Conservation (phyloP, 805 yeast genomes). For the Nakazawaea siamensis region DNA sequence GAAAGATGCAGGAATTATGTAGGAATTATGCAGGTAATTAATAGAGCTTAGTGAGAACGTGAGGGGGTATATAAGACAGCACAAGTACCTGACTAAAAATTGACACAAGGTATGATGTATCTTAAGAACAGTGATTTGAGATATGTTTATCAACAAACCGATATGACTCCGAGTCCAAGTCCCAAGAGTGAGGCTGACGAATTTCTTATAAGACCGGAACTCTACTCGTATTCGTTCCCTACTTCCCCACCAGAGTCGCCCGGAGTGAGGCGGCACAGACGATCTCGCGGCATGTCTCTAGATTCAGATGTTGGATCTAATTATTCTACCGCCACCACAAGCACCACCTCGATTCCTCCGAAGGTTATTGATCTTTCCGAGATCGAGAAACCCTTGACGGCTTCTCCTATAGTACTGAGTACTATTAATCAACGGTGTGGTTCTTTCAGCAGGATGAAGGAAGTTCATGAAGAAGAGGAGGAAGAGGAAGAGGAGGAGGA, state of each 20-base stretch:
- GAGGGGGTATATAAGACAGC: too few relatives aligned
- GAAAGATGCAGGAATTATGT: not conserved
- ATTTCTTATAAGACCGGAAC: too few relatives aligned
- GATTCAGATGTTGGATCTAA: not conserved
- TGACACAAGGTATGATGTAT: too few relatives aligned
- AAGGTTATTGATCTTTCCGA: constrained; percentile 5
- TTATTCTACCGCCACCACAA: not conserved
- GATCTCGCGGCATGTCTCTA: not conserved
- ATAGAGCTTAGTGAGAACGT: too few relatives aligned
- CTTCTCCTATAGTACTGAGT: not conserved
- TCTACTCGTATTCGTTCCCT: too few relatives aligned
- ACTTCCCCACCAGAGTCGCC: not conserved
- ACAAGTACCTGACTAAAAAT: too few relatives aligned
- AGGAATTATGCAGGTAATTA: too few relatives aligned
- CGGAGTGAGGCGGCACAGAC: not conserved
- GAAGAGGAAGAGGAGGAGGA: not conserved
- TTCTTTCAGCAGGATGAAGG: constrained; percentile 5
- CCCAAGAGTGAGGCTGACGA: not conserved
- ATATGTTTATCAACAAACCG: not conserved
- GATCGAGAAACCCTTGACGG: constrained; percentile 3
- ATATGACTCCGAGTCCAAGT: not conserved
- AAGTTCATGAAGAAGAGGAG: constrained; percentile 3
- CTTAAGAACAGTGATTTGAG: not conserved
- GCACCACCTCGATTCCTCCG: not conserved
- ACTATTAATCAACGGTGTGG: constrained; percentile 1